A percentile compares a stretch with the other conserved stretches of the same genome.
Evolutionary conservation across 139 green algal genomes (phyloP).

Genomic region (Chlorella sp.): DNA sequence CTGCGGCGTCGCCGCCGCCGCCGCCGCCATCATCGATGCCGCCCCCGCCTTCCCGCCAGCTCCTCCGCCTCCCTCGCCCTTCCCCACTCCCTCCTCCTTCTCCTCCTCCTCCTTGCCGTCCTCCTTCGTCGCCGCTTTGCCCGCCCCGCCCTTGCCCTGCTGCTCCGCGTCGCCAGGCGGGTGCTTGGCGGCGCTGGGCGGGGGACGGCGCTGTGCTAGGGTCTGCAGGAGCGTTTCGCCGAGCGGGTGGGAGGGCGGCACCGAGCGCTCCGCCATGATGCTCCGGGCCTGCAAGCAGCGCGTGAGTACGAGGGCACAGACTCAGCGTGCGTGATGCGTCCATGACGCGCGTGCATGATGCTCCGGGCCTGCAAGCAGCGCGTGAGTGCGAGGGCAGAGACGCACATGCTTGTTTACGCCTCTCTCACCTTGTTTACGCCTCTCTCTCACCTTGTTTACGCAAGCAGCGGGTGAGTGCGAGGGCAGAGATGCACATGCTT

Average conservation of each 20-base stretch:
- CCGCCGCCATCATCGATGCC: not conserved
- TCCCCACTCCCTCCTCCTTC: not conserved
- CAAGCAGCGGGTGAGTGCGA: too few species aligned
- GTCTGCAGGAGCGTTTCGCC: not conserved
- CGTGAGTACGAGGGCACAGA: too few species aligned
- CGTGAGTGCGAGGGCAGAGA: too few species aligned
- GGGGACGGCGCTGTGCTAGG: not conserved
- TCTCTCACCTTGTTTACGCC: too few species aligned
- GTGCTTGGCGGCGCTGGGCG: not conserved
- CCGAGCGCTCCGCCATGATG: not conserved
- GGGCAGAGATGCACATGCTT: too few species aligned
- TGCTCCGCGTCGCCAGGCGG: conserved; percentile 2
- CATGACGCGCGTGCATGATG: too few species aligned
- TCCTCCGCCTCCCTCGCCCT: too few species aligned
- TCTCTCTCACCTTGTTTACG: too few species aligned
- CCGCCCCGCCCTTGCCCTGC: too few species aligned
- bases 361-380: not conserved
- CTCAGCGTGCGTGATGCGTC: too few species aligned
- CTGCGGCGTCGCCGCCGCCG: not conserved
- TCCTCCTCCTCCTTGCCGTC: too few species aligned
- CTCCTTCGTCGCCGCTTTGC: not conserved
- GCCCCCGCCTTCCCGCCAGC: not conserved
- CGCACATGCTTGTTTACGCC: too few species aligned
- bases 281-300: not conserved
- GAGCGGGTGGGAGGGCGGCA: not conserved